Percentiles rank a stretch among this genome's conserved stretches.
phyloP scores from a whole-genome alignment of 805 yeast genomes.

The Metschnikowia corniflorae region DNA sequence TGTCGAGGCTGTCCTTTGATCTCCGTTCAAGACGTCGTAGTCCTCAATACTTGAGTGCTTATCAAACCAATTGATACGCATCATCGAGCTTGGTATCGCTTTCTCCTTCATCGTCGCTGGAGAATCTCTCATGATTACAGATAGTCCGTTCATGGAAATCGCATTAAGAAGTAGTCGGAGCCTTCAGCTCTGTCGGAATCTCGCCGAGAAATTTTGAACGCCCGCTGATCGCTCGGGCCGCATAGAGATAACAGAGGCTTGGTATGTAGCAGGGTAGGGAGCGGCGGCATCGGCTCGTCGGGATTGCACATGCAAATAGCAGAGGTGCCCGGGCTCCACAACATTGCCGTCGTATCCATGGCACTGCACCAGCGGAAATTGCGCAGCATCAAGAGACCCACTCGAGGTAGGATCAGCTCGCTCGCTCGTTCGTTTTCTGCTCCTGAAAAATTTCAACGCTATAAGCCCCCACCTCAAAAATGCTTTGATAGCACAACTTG shows the following conservation, averaged over 20 bases:
- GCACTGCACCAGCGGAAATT: conserved; percentile 24
- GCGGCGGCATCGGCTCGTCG: too few relatives aligned
- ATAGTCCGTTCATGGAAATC: conserved; percentile 86
- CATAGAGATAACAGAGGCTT: too few relatives aligned
- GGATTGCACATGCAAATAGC: too few relatives aligned
- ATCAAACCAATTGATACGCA: too few relatives aligned
- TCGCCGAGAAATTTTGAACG: conserved; percentile 52
- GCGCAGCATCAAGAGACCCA: conserved; percentile 21
- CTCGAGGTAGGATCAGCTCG: conserved; percentile 19
- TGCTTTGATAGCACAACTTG: conserved; percentile 63
- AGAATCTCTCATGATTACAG: conserved; percentile 76
- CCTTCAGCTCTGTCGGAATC: conserved; percentile 69
- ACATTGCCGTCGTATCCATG: too few relatives aligned
- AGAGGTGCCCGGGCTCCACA: too few relatives aligned
- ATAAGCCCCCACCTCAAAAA: conserved; percentile 79
- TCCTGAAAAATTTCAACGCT: too few relatives aligned
- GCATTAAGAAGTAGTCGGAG: conserved; percentile 75
- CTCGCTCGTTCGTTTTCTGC: conserved; percentile 30
- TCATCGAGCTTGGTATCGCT: too few relatives aligned
- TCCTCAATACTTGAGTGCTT: conserved; percentile 87
- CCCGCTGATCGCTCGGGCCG: too few relatives aligned
- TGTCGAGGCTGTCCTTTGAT: conserved; percentile 69
- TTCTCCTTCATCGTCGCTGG: conserved; percentile 34
- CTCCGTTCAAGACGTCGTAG: conserved; percentile 85
- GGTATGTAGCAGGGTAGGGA: too few relatives aligned